Conservation (phyloP, 805 yeast species). For the Ogataea thermomethanolica region DNA sequence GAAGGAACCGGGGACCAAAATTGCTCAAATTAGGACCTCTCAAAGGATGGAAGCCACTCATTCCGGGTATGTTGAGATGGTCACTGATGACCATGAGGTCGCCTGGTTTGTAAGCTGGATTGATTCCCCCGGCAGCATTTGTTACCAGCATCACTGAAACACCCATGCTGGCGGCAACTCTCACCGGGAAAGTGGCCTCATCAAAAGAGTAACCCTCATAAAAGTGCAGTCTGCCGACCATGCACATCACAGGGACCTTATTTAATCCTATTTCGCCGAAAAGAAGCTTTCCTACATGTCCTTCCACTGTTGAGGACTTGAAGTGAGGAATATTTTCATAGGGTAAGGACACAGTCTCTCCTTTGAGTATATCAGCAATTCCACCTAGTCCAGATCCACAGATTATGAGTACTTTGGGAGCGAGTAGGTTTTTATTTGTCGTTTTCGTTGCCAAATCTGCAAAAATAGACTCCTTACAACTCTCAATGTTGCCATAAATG, state of each 20-base stretch:
- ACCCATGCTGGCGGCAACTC: conserved; percentile 66
- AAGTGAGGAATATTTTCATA: conserved; percentile 79
- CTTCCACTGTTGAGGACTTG: conserved; percentile 76
- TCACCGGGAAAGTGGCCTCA: conserved; percentile 80
- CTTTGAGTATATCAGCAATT: conserved; percentile 52
- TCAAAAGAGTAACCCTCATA: conserved; percentile 88
- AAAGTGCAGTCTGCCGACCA: conserved; percentile 91
- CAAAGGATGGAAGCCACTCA: conserved; percentile 83
- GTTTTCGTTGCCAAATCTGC: conserved; percentile 9
- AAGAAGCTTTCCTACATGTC: conserved; percentile 81
- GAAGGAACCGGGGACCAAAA: conserved; percentile 84
- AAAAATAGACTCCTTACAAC: conserved; percentile 15
- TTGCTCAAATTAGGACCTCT: conserved; percentile 79
- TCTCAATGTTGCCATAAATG: conserved; percentile 11
- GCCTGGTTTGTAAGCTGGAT: conserved; percentile 65
- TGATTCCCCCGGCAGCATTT: conserved; percentile 95
- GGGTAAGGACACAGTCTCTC: conserved; percentile 47
- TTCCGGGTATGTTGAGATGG: conserved; percentile 88
- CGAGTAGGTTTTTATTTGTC: conserved; percentile 6
- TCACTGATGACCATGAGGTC: conserved; percentile 89
- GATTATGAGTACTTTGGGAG: conserved; percentile 71
- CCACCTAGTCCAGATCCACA: conserved; percentile 97
- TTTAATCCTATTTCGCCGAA: conserved; percentile 72
- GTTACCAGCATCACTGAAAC: conserved; percentile 69
- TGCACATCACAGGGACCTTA: conserved; percentile 77